Evolutionary conservation across 352 stramenopile genomes (phyloP).

Genomic region (Globisporangium abappressorium): DNA sequence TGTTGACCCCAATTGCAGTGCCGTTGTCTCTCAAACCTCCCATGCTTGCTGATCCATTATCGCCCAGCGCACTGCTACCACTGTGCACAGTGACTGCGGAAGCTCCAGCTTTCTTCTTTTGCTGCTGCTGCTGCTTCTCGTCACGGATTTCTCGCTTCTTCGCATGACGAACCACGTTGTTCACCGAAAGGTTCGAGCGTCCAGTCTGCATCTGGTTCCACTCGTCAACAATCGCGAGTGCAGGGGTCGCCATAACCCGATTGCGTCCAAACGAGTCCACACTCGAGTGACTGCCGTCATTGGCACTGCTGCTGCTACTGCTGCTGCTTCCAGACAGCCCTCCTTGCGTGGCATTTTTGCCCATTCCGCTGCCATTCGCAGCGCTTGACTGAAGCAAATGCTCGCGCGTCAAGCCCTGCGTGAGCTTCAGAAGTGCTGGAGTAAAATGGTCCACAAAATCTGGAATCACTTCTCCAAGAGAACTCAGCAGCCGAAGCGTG

Average conservation of each 20-base stretch:
- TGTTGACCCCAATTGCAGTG: not conserved
- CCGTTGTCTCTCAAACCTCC: constrained; percentile 23
- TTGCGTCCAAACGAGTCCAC: constrained; percentile 79
- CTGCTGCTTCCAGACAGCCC: not conserved
- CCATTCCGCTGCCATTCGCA: constrained; percentile 13
- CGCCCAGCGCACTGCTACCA: constrained; percentile 9
- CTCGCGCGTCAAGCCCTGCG: constrained; percentile 80
- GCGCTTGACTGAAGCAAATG: constrained; percentile 67
- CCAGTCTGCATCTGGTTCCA: constrained; percentile 74
- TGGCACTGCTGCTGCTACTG: constrained; percentile 25
- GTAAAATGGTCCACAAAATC: constrained; percentile 82
- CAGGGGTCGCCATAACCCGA: constrained; percentile 86
- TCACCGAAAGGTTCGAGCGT: constrained; percentile 73
- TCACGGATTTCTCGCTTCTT: constrained; percentile 48
- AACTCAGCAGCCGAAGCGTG: constrained; percentile 62
- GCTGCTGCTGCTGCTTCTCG: constrained; percentile 72
- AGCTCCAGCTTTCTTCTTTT: constrained; percentile 49
- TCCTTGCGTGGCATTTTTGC: constrained; percentile 3
- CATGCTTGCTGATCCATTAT: constrained; percentile 18
- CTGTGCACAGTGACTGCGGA: not conserved
- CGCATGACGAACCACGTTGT: constrained; percentile 72
- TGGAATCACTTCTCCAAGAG: constrained; percentile 51
- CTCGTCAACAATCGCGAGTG: constrained; percentile 79
- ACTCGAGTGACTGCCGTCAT: constrained; percentile 34
- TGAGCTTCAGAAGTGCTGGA: constrained; percentile 73